Conservation (phyloP, 108 stramenopile genomes). For the Stephanodiscus minutulus region DNA sequence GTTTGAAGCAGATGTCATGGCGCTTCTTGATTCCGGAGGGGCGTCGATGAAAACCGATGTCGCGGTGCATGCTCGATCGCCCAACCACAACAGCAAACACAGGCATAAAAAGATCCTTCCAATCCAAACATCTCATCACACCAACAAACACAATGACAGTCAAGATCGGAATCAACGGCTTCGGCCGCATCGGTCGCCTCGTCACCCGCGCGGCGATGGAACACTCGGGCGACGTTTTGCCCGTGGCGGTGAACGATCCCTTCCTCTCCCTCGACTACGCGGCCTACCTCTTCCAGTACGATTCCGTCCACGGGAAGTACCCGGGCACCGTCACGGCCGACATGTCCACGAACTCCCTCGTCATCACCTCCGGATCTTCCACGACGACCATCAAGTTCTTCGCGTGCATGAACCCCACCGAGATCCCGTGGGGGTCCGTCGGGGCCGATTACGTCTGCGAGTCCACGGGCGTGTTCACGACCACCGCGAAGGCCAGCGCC, state of each 20-base stretch:
- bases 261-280: too few relatives aligned
- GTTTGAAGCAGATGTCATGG: too few relatives aligned
- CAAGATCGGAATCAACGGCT: conserved; percentile 95
- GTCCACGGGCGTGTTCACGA: conserved; percentile 96
- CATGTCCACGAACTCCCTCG: conserved; percentile 62
- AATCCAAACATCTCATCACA: background rate
- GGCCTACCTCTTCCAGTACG: conserved; percentile 90
- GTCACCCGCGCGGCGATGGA: conserved; percentile 78
- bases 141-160: conserved; percentile 63
- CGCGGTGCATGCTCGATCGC: too few relatives aligned
- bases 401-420: conserved; percentile 92
- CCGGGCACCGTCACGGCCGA: conserved; percentile 66
- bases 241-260: conserved; percentile 80
- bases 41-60: background rate
- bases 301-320: conserved; percentile 89
- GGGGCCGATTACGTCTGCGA: conserved; percentile 97
- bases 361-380: conserved; percentile 90
- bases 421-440: conserved; percentile 90
- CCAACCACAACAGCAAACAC: too few relatives aligned
- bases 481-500: conserved; percentile 73
- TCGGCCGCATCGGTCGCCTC: conserved; percentile 97
- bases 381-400: conserved; percentile 85
- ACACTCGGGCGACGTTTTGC: conserved; percentile 58
- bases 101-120: too few relatives aligned
- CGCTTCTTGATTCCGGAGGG: background rate